Conservation (phyloP, 2,329 filamentous ascomycete genomes). For the Sclerotinia minor region DNA sequence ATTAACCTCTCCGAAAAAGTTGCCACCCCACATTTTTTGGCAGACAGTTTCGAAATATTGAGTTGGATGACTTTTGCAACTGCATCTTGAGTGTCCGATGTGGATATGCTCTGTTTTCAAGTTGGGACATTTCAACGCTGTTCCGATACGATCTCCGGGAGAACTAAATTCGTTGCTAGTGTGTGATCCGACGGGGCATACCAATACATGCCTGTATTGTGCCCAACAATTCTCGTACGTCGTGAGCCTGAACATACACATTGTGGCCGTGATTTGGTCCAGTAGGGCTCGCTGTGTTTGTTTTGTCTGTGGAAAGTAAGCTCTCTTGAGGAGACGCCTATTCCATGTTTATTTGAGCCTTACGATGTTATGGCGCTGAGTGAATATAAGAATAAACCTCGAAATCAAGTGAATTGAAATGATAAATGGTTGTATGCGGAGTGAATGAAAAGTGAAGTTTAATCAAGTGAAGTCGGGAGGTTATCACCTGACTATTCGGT, state of each 20-base stretch:
- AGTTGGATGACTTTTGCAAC: conserved; percentile 10
- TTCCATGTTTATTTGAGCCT: conserved; percentile 13
- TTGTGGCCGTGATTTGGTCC: background rate
- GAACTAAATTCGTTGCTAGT: background rate
- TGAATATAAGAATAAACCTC: background rate
- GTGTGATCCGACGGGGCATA: background rate
- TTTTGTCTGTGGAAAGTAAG: background rate
- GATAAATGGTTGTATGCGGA: background rate
- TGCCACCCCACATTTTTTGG: conserved; percentile 14
- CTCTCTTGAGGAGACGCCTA: background rate
- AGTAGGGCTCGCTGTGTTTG: background rate
- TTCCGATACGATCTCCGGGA: background rate
- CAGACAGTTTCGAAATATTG: background rate
- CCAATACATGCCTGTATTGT: conserved; percentile 14
- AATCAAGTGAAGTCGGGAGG: background rate
- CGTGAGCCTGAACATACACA: conserved; percentile 12
- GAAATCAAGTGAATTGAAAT: too few relatives aligned
- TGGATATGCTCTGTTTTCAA: conserved; percentile 19
- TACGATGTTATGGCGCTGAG: background rate
- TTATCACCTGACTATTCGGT: conserved; percentile 1
- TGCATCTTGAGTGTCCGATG: background rate
- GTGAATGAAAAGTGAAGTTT: conserved; percentile 1
- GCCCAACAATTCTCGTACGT: conserved; percentile 15
- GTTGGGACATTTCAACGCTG: conserved; percentile 10
- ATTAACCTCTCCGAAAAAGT: conserved; percentile 12